Evolutionary conservation across 768 basidiomycete species (phyloP).

Genomic region (Glaciozyma antarctica): DNA sequence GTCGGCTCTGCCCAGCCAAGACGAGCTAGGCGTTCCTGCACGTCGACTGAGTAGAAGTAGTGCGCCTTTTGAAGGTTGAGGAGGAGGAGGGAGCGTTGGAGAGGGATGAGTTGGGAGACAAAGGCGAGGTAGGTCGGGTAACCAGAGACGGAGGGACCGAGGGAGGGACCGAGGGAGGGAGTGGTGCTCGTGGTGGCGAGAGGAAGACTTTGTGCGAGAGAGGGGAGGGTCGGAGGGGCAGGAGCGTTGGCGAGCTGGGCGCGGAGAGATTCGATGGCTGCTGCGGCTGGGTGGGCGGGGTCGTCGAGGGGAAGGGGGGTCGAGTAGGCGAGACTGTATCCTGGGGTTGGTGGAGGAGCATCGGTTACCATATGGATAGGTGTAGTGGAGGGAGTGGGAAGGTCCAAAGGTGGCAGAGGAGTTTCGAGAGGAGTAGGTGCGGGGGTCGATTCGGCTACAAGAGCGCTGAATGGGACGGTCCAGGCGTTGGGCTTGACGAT

Average conservation of each 20-base stretch:
- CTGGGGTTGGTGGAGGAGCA: not conserved
- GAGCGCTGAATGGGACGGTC: constrained; percentile 7
- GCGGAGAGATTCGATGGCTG: not conserved
- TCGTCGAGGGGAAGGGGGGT: not conserved
- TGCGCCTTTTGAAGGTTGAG: constrained; percentile 30
- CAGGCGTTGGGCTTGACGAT: constrained; percentile 16
- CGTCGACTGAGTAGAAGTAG: constrained; percentile 1
- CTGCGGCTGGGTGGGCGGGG: not conserved
- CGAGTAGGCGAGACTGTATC: not conserved
- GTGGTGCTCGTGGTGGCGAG: not conserved
- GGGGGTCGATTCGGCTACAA: not conserved
- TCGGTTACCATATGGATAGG: not conserved
- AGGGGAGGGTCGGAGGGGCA: not conserved
- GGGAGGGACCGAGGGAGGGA: constrained; percentile 1
- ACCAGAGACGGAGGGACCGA: not conserved
- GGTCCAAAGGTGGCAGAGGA: not conserved
- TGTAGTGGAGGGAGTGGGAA: not conserved
- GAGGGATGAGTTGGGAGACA: constrained; percentile 20
- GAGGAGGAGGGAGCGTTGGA: constrained; percentile 25
- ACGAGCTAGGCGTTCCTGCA: not conserved
- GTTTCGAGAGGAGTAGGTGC: not conserved
- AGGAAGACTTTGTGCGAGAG: not conserved
- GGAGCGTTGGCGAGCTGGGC: not conserved
- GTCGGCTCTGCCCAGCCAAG: not conserved
- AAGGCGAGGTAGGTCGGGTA: constrained; percentile 16